Evolutionary conservation across 2,329 filamentous ascomycete genomes (phyloP).

Genomic region (Fusarium cicatricum): DNA sequence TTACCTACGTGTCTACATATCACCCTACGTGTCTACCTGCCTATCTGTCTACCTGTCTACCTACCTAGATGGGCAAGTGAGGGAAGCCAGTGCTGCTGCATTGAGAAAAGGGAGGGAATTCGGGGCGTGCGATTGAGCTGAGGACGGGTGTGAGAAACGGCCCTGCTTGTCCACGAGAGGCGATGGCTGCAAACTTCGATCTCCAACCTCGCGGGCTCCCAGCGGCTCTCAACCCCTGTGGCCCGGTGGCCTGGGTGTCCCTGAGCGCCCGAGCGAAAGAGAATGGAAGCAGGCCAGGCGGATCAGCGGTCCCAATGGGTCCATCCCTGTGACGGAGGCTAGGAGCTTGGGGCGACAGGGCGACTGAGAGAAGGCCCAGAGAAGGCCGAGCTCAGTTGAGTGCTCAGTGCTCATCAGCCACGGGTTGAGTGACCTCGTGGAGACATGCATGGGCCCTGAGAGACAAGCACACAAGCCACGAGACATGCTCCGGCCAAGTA

Average conservation of each 20-base stretch:
- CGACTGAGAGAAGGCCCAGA: constrained; percentile 26
- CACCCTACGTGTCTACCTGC: not conserved
- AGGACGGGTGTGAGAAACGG: constrained; percentile 18
- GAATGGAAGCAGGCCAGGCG: constrained; percentile 14
- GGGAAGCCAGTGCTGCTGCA: not conserved
- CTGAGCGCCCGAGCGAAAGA: constrained; percentile 4
- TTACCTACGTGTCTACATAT: no score
- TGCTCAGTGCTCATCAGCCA: constrained; percentile 22
- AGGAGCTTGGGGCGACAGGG: constrained; percentile 4
- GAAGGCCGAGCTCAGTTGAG: constrained; percentile 26
- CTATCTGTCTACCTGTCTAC: no score
- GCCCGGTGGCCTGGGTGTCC: constrained; percentile 35
- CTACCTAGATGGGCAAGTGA: constrained; percentile 11
- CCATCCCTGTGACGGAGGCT: constrained; percentile 14
- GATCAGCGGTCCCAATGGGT: constrained; percentile 24
- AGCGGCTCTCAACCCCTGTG: constrained; percentile 33
- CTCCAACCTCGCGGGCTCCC: constrained; percentile 32
- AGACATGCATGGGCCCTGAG: constrained; percentile 34
- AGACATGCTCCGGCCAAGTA: constrained; percentile 38
- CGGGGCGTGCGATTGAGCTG: constrained; percentile 9
- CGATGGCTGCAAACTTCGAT: constrained; percentile 11
- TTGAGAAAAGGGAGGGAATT: constrained; percentile 10
- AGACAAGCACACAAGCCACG: constrained; percentile 28
- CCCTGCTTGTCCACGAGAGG: not conserved
- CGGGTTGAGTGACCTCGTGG: constrained; percentile 31